Evolutionary conservation across 2,329 filamentous ascomycete genomes (phyloP).

Genomic region (Fusarium humuli): DNA sequence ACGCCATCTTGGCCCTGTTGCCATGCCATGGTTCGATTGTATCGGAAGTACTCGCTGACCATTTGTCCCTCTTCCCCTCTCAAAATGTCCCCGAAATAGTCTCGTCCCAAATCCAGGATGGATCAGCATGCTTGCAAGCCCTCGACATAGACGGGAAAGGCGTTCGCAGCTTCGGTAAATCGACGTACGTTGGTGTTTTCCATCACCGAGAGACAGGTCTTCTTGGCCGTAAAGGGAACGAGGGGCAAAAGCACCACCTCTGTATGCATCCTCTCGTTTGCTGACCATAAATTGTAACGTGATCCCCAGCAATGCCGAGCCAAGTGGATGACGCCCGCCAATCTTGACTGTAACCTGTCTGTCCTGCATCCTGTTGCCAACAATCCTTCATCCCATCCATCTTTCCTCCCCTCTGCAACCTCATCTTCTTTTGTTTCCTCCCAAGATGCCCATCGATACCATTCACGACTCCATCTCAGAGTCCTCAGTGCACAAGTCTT

Average conservation of each 20-base stretch:
- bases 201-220: constrained; percentile 20
- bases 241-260: constrained; percentile 20
- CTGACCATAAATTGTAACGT: constrained; percentile 44
- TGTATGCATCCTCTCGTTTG: constrained; percentile 14
- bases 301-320: constrained; percentile 32
- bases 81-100: background rate
- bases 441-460: constrained; percentile 47
- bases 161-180: constrained; percentile 16
- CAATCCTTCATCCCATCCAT: constrained; percentile 8
- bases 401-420: background rate
- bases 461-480: constrained; percentile 51
- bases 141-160: background rate
- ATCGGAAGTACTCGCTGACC: constrained; percentile 25
- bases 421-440: background rate
- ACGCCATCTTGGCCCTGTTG: constrained; percentile 1
- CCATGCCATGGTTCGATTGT: constrained; percentile 32
- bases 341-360: constrained; percentile 23
- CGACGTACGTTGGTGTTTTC: constrained; percentile 16
- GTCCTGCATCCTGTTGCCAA: constrained; percentile 18
- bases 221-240: constrained; percentile 24
- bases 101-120: constrained; percentile 15
- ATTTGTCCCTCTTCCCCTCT: constrained; percentile 6
- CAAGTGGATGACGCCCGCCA: constrained; percentile 23
- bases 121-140: constrained; percentile 25
- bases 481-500: constrained; percentile 51